Evolutionary conservation across 306 rosid species (phyloP), one percentile per base, ranked within the genome.

Genomic region (Mimosa pudica): DNA sequence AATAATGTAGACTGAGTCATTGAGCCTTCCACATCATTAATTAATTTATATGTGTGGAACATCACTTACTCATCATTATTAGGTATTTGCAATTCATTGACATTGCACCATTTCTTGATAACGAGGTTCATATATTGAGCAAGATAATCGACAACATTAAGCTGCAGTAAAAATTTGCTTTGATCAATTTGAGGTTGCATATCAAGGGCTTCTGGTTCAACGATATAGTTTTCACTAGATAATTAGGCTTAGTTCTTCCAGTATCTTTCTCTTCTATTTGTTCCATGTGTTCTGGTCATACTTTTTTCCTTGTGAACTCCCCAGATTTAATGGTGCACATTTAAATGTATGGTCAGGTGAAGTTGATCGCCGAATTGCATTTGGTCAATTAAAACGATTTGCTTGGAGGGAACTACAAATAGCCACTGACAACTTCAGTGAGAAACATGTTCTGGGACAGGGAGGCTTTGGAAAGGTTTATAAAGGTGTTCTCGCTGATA

Each of bases 401-500:
- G 85, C 89, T 47, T 93, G 98, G 99, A 89, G 96, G 83, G 99
- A 96, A 80, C 82, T 96, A 73, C 99, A 93, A 86, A 69, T 93
- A 55, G 98, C 99, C 61, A 93, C 99, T 7, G 98, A 96, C 83
- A 89, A 84, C 79, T 96, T 96, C 83, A 91, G 88, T 48, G 98
- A 96, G 84, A 91, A 89, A 87, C 90, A 91, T 82, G 98, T 96
- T 83, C 64, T 96, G 74, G 99, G 99, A 74, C 99, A 93, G 85
- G 99, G 99, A 84, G 99, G 99, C 81, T 96, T 96, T 83, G 99
- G 99, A 83, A 96, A 93, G 87, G 98, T 96, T 76, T 96, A 96
- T 77, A 96, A 90, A 86, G 99, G 99, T 72, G 98, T 96, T 82
- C 91, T 96, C 55, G 78, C 89, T 74, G 98, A 96, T 87, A 83